These are phyloP conservation scores for Trichoderma sp. DNA, from an alignment of 2,329 filamentous ascomycete genomes.

Conservation along the genomic window DNA sequence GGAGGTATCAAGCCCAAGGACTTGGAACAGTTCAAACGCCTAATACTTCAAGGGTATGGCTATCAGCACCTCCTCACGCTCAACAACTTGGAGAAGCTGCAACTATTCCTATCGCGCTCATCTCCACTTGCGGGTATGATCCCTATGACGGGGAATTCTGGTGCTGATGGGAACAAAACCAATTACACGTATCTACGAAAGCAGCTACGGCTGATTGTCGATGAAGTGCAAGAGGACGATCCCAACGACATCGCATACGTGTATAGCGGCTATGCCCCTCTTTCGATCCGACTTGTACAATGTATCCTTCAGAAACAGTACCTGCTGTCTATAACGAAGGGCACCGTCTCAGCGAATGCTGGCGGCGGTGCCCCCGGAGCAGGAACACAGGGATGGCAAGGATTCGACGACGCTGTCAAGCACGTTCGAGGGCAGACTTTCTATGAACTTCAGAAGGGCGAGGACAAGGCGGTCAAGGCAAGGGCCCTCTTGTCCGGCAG, in stretches of 20 bases:
- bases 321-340: conserved; percentile 69
- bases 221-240: conserved; percentile 93
- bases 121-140: conserved; percentile 81
- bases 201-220: conserved; percentile 83
- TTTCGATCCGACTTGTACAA: conserved; percentile 89
- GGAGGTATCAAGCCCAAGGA: conserved; percentile 88
- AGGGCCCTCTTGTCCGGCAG: conserved; percentile 80
- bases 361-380: conserved; percentile 45
- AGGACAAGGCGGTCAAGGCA: conserved; percentile 89
- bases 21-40: conserved; percentile 82
- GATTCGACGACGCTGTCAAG: conserved; percentile 90
- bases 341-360: conserved; percentile 47
- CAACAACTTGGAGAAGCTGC: conserved; percentile 83
- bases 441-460: conserved; percentile 87
- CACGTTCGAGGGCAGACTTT: conserved; percentile 87
- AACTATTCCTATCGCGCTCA: conserved; percentile 76
- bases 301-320: conserved; percentile 90
- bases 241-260: conserved; percentile 97
- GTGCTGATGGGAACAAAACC: conserved; percentile 67
- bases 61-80: conserved; percentile 93
- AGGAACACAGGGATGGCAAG: conserved; percentile 80
- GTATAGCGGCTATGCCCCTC: conserved; percentile 93
- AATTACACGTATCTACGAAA: conserved; percentile 91
- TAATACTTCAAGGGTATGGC: conserved; percentile 89
- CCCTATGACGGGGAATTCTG: conserved; percentile 61